Evolutionary conservation across 805 yeast genomes (phyloP).

Genomic region (Hanseniaspora guilliermondii): DNA sequence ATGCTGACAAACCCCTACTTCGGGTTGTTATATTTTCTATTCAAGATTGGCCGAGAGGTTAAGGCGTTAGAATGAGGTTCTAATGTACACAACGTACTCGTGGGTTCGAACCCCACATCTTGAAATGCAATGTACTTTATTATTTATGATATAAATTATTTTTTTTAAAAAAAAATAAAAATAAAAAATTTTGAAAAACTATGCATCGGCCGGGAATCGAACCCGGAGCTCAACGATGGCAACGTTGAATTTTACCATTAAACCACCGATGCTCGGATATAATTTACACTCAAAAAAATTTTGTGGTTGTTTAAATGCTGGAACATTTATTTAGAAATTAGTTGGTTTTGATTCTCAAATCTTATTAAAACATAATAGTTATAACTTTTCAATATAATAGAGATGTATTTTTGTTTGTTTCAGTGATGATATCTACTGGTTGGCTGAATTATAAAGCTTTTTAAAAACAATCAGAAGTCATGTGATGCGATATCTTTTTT

Average conservation of each 20-base stretch:
- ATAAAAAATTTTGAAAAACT: background rate
- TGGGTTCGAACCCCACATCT: constrained; percentile 14
- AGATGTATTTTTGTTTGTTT: too few species aligned
- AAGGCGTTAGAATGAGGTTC: constrained; percentile 14
- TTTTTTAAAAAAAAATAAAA: background rate
- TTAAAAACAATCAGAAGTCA: too few species aligned
- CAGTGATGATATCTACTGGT: too few species aligned
- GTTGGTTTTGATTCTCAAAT: too few species aligned
- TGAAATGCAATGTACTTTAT: background rate
- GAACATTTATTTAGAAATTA: too few species aligned
- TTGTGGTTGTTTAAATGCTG: background rate
- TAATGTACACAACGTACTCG: constrained; percentile 13
- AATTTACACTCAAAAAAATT: background rate
- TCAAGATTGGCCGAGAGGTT: constrained; percentile 14
- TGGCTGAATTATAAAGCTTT: too few species aligned
- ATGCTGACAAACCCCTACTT: too few species aligned
- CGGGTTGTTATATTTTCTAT: background rate
- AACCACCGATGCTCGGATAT: constrained; percentile 7
- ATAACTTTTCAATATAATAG: too few species aligned
- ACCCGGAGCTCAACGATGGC: constrained; percentile 13
- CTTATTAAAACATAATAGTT: too few species aligned
- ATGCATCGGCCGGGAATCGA: constrained; percentile 12
- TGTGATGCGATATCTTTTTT: too few species aligned
- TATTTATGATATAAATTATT: background rate
- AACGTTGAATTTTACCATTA: constrained; percentile 11